A percentile compares a stretch with the other conserved stretches of the same genome.
phyloP scores from a whole-genome alignment of 441 rosid genomes.

The Rhodomyrtus psidioides region DNA sequence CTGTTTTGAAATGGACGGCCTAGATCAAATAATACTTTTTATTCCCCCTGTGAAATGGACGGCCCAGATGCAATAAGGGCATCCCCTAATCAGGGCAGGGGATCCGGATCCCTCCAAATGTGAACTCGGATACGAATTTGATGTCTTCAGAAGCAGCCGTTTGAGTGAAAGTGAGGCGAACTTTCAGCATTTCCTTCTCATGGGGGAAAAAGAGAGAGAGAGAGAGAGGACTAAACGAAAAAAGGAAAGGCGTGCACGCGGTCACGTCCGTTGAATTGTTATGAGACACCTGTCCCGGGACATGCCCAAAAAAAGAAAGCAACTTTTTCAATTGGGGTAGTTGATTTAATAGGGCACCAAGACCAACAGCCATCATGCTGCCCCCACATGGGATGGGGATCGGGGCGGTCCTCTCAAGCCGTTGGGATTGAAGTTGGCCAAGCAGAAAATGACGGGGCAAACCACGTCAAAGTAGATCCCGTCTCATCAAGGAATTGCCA shows the following conservation, averaged over 20 bases:
- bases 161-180: too few relatives aligned
- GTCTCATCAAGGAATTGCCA: background rate
- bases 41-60: too few relatives aligned
- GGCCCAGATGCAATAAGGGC: too few relatives aligned
- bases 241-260: background rate
- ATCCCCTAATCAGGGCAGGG: too few relatives aligned
- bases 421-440: background rate
- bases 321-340: background rate
- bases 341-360: background rate
- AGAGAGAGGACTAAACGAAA: too few relatives aligned
- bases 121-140: rapidly evolving
- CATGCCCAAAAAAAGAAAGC: background rate
- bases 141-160: background rate
- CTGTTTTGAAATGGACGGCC: too few relatives aligned
- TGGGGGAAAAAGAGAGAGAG: too few relatives aligned
- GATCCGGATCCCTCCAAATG: too few relatives aligned
- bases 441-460: background rate
- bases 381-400: background rate
- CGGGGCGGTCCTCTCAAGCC: too few relatives aligned
- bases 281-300: background rate
- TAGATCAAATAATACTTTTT: too few relatives aligned
- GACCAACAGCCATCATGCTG: background rate
- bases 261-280: background rate
- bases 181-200: too few relatives aligned
- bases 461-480: background rate